A percentile compares a stretch with the other conserved stretches of the same genome.
Conservation (phyloP, 208 protist species). For the Naegleria lovaniensis region DNA sequence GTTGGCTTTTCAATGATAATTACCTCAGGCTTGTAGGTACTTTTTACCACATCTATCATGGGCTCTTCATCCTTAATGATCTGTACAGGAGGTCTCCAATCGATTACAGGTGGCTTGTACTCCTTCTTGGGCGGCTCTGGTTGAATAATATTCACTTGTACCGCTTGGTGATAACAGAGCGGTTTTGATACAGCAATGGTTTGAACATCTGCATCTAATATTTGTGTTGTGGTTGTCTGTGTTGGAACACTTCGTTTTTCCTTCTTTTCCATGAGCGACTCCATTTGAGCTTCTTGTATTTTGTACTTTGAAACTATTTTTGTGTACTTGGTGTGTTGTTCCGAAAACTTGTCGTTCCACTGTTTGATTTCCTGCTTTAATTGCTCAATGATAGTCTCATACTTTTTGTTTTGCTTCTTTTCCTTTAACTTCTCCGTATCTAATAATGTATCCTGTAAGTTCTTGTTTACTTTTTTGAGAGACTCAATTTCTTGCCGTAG, state of each 20-base stretch:
- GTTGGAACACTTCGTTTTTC: background rate
- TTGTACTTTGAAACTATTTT: background rate
- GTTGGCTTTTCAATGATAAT: background rate
- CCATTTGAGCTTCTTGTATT: background rate
- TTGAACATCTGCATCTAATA: background rate
- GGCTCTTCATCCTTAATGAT: background rate
- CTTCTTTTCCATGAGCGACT: background rate
- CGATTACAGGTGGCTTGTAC: background rate
- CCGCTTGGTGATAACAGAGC: background rate
- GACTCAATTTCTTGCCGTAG: background rate
- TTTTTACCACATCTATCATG: background rate
- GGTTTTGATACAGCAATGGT: background rate
- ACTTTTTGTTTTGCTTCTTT: background rate
- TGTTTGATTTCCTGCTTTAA: constrained; percentile 6
- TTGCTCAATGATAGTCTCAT: background rate
- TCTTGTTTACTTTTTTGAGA: background rate
- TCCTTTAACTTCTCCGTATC: background rate
- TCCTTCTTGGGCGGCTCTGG: background rate
- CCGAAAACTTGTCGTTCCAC: background rate
- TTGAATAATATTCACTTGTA: background rate
- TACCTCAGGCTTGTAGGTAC: background rate
- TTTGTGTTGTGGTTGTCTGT: background rate
- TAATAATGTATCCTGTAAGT: background rate
- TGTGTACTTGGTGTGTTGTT: background rate
- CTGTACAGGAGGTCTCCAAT: background rate